Evolutionary conservation across 805 yeast genomes (phyloP), one percentile per base, ranked within the genome.

Genomic region (Kodamaea kaohsiungensis): DNA sequence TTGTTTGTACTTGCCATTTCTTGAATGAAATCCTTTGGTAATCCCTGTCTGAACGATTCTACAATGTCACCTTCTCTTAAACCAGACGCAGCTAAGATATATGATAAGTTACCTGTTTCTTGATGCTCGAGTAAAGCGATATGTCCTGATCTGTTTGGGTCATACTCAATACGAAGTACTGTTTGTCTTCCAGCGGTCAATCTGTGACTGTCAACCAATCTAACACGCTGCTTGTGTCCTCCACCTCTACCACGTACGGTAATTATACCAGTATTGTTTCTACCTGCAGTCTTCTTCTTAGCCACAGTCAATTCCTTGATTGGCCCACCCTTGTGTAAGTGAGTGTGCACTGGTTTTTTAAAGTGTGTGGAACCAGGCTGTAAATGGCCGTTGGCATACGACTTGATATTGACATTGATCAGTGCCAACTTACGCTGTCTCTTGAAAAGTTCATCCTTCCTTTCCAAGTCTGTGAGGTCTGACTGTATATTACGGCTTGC

Each of bases 221-320:
- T 83, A 40, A 89, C 80, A 71, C 99, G 84, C 65, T 93, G 86
- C 70, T 89, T 89, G 69, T 89, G 95, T 37, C 98, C 98, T 64
- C 99, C 99, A 69, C 98, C 99, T 70, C 96, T 85, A 70, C 95
- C 97, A 68, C 99, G 84, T 47, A 90, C 88, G 3, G 97, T 91
- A 64, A 95, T 90, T 61, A 83, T 81, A 61, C 99, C 99, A 3
- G 88, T 77, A 71, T 88, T 79, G 70, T 93, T 92, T 76, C 99
- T 86, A 59, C 99, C 99, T 52, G 96, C 88, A 48, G 85, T 84
- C 53, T 83, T 81, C 65, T 85, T 82, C 65, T 82, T 83, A 15
- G 91, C 82, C 35, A 80, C 80, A 0, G 99, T 93, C 65, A 95
- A 79, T 46, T 85, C 84, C 66, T 79, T 79, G 54, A 88, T 73